phyloP scores from a whole-genome alignment of 2,329 filamentous ascomycete genomes.

The Pyricularia sp. region DNA sequence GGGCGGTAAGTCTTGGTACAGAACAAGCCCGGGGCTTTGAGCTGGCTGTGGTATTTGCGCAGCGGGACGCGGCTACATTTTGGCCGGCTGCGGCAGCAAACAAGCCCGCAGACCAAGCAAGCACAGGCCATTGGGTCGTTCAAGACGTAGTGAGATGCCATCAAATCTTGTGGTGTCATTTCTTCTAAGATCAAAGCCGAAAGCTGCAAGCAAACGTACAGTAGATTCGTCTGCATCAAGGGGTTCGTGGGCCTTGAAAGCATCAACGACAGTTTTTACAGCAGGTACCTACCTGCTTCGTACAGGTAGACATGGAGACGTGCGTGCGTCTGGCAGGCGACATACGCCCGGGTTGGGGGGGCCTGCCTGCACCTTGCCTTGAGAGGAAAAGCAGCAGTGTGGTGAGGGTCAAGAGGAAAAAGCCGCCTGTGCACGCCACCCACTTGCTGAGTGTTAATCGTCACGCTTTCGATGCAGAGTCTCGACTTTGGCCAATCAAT shows the following conservation, averaged over 20 bases:
- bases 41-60: background rate
- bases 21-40: background rate
- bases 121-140: too few species aligned
- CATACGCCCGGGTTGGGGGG: background rate
- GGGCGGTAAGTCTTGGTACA: background rate
- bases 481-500: background rate
- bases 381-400: background rate
- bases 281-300: background rate
- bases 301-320: background rate
- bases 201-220: background rate
- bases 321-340: background rate
- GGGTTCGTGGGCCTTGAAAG: background rate
- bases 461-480: background rate
- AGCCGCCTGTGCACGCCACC: background rate
- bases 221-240: background rate
- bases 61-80: background rate
- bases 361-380: background rate
- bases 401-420: background rate
- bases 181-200: background rate
- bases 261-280: background rate
- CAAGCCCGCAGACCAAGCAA: background rate
- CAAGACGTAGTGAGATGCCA: background rate
- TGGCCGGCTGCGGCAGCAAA: background rate
- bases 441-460: background rate
- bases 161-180: background rate